These are phyloP conservation scores for Pinus albicaulis DNA, from an alignment of 75 land plant species.

Conservation along the genomic window DNA sequence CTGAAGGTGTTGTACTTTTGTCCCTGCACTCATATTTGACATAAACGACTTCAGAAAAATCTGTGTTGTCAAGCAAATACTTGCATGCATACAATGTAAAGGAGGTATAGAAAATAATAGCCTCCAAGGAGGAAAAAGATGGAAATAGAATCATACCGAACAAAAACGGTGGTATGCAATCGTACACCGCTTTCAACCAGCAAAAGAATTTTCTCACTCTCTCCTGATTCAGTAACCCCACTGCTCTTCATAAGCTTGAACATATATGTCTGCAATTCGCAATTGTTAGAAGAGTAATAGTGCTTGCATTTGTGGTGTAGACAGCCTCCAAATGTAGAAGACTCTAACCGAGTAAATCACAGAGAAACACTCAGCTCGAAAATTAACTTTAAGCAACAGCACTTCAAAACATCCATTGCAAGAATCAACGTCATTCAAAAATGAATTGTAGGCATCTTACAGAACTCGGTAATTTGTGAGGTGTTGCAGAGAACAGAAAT, in stretches of 20 bases:
- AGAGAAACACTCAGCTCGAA: too few relatives aligned
- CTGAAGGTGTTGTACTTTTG: conserved; percentile 93
- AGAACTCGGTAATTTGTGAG: too few relatives aligned
- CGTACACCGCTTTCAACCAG: conserved; percentile 94
- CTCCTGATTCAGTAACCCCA: conserved; percentile 94
- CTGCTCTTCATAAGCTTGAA: conserved; percentile 98
- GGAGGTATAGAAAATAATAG: conserved; percentile 2
- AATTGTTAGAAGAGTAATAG: neutral
- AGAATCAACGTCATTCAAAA: too few relatives aligned
- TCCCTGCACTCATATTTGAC: conserved; percentile 46
- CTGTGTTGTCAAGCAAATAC: neutral
- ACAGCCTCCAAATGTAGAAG: neutral
- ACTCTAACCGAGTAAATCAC: too few relatives aligned
- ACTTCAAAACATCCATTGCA: too few relatives aligned
- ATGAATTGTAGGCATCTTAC: too few relatives aligned
- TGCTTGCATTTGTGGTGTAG: neutral
- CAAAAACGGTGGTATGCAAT: conserved; percentile 87
- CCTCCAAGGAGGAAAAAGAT: neutral
- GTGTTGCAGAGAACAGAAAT: too few relatives aligned
- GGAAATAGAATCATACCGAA: conserved; percentile 39
- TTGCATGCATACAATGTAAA: neutral
- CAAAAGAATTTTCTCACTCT: conserved; percentile 88
- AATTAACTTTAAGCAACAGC: too few relatives aligned
- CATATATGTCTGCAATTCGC: conserved; percentile 68
- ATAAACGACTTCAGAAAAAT: neutral